A percentile compares a stretch with the other conserved stretches of the same genome.
These are phyloP conservation scores for Ophiocordyceps unilateralis DNA, from an alignment of 2,329 filamentous ascomycete species.

Conservation along the genomic window DNA sequence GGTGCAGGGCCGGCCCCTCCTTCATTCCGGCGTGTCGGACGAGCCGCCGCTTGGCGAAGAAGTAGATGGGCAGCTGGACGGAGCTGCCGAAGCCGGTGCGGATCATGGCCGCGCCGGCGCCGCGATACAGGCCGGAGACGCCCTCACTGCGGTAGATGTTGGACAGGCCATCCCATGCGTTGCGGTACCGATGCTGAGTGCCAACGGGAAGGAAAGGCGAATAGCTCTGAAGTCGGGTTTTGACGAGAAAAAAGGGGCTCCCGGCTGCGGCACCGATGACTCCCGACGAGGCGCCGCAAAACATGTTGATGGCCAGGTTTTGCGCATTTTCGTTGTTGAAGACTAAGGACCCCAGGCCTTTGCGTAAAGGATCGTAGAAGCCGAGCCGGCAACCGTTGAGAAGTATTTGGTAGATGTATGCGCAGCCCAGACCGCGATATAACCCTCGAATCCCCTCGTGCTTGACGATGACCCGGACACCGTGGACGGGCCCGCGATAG, in stretches of 20 bases:
- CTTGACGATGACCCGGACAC: constrained; percentile 71
- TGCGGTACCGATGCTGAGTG: constrained; percentile 87
- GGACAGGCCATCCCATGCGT: constrained; percentile 64
- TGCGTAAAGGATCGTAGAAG: constrained; percentile 92
- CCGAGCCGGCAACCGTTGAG: constrained; percentile 92
- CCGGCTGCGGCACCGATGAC: constrained; percentile 85
- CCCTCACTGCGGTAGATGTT: constrained; percentile 71
- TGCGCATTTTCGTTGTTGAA: constrained; percentile 61
- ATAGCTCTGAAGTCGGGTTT: constrained; percentile 87
- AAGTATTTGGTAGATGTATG: constrained; percentile 90
- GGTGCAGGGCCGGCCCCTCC: constrained; percentile 76
- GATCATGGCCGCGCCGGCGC: constrained; percentile 86
- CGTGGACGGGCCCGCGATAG: constrained; percentile 85
- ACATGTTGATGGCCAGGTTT: constrained; percentile 80
- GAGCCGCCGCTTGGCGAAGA: constrained; percentile 82
- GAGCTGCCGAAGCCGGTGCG: constrained; percentile 90
- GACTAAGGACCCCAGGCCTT: constrained; percentile 48
- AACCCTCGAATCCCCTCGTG: constrained; percentile 80
- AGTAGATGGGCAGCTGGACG: constrained; percentile 93
- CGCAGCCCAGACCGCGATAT: constrained; percentile 76
- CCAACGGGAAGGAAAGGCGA: constrained; percentile 86
- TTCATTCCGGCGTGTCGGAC: constrained; percentile 72
- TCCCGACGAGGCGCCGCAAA: constrained; percentile 76
- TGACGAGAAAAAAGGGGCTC: constrained; percentile 94
- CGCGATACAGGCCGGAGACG: constrained; percentile 67